Conservation (phyloP, 768 basidiomycete genomes). For the Pleurotus sapidus region DNA sequence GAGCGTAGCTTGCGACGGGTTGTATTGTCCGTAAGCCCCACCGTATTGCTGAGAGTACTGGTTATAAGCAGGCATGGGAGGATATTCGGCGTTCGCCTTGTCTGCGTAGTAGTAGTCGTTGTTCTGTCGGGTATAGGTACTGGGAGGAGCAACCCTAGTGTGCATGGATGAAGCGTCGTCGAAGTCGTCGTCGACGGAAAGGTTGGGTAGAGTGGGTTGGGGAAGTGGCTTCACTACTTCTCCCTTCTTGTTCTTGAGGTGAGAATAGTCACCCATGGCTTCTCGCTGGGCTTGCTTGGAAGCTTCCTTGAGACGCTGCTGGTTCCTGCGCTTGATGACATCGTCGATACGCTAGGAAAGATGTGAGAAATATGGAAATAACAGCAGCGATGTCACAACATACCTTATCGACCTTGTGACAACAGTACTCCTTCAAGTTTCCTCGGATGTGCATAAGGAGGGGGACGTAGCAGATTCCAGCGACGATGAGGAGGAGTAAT, state of each 20-base stretch:
- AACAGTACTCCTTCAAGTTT: constrained; percentile 98
- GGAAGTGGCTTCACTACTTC: constrained; percentile 79
- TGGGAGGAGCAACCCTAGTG: constrained; percentile 51
- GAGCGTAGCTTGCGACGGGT: constrained; percentile 55
- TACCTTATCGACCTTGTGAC: constrained; percentile 98
- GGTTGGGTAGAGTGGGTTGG: constrained; percentile 92
- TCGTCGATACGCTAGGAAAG: constrained; percentile 77
- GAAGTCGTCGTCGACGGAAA: constrained; percentile 80
- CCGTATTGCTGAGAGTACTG: constrained; percentile 52
- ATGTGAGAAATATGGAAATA: constrained; percentile 5
- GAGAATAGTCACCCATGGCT: constrained; percentile 86
- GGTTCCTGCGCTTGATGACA: constrained; percentile 89
- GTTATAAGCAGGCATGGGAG: constrained; percentile 78
- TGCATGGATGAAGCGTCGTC: constrained; percentile 58
- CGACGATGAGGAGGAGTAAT: constrained; percentile 74
- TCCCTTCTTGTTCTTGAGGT: constrained; percentile 92
- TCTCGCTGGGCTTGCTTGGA: constrained; percentile 86
- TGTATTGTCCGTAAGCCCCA: constrained; percentile 52
- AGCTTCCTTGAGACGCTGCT: constrained; percentile 79
- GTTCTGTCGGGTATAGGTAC: constrained; percentile 44
- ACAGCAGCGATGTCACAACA: not conserved
- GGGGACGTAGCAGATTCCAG: constrained; percentile 90
- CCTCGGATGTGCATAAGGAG: constrained; percentile 94
- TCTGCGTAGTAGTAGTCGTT: constrained; percentile 55
- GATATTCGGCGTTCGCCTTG: constrained; percentile 48